Percentiles rank a stretch among this genome's conserved stretches.
These are phyloP conservation scores for Magnolia sinica DNA, from an alignment of 164 flowering plant genomes.

Conservation along the genomic window DNA sequence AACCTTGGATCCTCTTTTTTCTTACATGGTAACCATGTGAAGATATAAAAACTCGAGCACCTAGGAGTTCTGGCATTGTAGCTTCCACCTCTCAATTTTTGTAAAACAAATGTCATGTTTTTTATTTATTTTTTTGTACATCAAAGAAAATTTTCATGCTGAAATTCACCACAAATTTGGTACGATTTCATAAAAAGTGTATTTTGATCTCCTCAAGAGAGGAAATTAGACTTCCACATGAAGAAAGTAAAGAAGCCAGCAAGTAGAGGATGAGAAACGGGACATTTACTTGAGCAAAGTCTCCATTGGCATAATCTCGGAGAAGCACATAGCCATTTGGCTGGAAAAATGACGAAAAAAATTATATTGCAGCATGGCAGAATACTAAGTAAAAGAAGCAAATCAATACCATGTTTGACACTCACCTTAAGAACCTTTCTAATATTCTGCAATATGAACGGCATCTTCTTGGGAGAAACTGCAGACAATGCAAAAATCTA, in stretches of 20 bases:
- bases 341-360: conserved; percentile 33
- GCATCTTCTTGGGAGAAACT: conserved; percentile 93
- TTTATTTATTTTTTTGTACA: too few relatives aligned
- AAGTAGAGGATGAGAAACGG: not conserved
- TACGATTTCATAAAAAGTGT: too few relatives aligned
- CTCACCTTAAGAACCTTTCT: conserved; percentile 73
- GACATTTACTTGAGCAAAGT: conserved; percentile 84
- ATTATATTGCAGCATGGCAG: not conserved
- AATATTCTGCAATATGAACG: conserved; percentile 65
- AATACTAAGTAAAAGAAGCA: not conserved
- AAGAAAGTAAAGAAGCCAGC: not conserved
- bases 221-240: too few relatives aligned
- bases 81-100: too few relatives aligned
- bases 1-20: not conserved
- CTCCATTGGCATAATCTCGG: conserved; percentile 91
- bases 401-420: not conserved
- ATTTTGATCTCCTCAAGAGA: too few relatives aligned
- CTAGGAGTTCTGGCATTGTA: too few relatives aligned
- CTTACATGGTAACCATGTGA: not conserved
- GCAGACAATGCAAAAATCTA: conserved; percentile 93
- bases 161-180: too few relatives aligned
- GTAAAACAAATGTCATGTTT: too few relatives aligned
- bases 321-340: conserved; percentile 78
- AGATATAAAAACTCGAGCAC: too few relatives aligned
- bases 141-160: too few relatives aligned